phyloP scores from a whole-genome alignment of 495 filamentous ascomycete species.

The Hypomontagnella monticulosa region DNA sequence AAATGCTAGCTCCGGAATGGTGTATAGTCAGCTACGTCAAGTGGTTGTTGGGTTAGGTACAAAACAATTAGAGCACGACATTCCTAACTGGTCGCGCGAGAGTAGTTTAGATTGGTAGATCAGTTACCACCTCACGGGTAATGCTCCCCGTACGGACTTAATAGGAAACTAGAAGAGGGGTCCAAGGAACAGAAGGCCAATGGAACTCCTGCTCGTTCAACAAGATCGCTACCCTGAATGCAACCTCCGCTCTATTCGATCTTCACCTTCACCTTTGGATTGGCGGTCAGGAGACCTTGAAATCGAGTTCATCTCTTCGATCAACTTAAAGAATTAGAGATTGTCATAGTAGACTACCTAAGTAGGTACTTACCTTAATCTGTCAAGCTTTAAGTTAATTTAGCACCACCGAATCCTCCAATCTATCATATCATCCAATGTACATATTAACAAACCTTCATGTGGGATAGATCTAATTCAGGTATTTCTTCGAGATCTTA shows the following conservation, averaged over 20 bases:
- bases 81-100: slow-evolving; percentile 12
- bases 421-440: background rate
- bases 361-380: background rate
- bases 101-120: slow-evolving; percentile 16
- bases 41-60: slow-evolving; percentile 7
- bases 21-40: slow-evolving; percentile 28
- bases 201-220: slow-evolving; percentile 11
- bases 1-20: slow-evolving; percentile 20
- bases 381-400: too few relatives aligned
- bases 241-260: slow-evolving; percentile 22
- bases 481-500: background rate
- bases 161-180: slow-evolving; percentile 12
- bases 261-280: slow-evolving; percentile 21
- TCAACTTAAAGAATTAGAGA: background rate
- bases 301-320: slow-evolving; percentile 4
- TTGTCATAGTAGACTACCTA: background rate
- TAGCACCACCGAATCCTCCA: too few relatives aligned
- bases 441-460: background rate
- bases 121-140: slow-evolving; percentile 24
- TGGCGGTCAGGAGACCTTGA: slow-evolving; percentile 21
- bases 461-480: background rate
- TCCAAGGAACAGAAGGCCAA: background rate
- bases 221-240: slow-evolving; percentile 19
- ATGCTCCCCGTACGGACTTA: slow-evolving; percentile 13
- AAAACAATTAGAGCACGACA: slow-evolving; percentile 11